These are phyloP conservation scores for Cercospora citrullina DNA, from an alignment of 2,329 filamentous ascomycete genomes.

Conservation along the genomic window DNA sequence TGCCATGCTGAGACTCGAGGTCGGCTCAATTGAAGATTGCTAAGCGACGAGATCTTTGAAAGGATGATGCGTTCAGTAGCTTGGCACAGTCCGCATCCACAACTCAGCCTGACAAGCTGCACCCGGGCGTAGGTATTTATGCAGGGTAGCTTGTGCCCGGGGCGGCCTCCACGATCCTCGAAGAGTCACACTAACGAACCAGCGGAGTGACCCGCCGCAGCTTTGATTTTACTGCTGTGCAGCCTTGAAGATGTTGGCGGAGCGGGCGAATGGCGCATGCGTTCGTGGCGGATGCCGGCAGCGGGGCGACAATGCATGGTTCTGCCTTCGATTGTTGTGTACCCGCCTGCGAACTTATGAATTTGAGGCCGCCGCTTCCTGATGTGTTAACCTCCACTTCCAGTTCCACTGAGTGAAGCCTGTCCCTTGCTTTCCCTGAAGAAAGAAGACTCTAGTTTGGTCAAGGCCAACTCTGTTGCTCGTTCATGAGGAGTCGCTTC, in stretches of 20 bases:
- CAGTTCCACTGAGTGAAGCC: background rate
- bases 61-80: background rate
- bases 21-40: background rate
- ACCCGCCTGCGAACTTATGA: background rate
- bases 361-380: background rate
- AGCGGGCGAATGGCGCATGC: background rate
- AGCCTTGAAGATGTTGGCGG: constrained; percentile 1
- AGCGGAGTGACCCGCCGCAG: background rate
- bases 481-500: background rate
- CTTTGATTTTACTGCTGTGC: constrained; percentile 1
- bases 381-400: background rate
- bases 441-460: no score
- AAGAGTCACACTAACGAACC: constrained; percentile 1
- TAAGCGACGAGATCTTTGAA: background rate
- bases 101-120: constrained; percentile 3
- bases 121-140: constrained; percentile 1
- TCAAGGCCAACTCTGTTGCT: background rate
- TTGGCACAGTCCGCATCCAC: background rate
- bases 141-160: background rate
- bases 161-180: background rate
- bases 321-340: background rate
- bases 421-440: background rate
- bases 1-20: background rate
- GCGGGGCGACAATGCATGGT: background rate
- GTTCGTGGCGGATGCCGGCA: background rate